Evolutionary conservation across 2,329 filamentous ascomycete species (phyloP).

Genomic region (Hirsutella thompsonii): DNA sequence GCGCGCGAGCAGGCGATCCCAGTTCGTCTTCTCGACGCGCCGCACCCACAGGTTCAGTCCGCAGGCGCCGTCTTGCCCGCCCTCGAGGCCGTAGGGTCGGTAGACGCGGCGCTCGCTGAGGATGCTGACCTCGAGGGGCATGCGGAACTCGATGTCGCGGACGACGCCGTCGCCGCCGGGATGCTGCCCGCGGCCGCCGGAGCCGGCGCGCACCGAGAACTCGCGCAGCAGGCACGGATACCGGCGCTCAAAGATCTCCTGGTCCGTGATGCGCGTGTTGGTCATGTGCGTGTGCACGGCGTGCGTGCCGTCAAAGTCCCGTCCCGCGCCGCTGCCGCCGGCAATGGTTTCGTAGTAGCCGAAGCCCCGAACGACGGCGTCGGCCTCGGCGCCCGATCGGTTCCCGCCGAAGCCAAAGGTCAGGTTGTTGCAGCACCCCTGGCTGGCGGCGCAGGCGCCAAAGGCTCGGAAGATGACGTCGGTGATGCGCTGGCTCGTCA

Average conservation of each 20-base stretch:
- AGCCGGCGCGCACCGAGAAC: constrained; percentile 51
- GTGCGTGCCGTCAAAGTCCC: constrained; percentile 58
- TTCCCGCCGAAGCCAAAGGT: constrained; percentile 74
- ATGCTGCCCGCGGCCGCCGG: constrained; percentile 44
- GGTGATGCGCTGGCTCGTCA: constrained; percentile 69
- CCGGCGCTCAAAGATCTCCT: constrained; percentile 64
- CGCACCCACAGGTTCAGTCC: constrained; percentile 84
- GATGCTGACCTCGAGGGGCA: constrained; percentile 67
- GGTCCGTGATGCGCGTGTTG: constrained; percentile 72
- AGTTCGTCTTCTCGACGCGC: constrained; percentile 47
- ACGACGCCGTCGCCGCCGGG: constrained; percentile 64
- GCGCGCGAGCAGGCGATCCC: constrained; percentile 28
- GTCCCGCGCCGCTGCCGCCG: constrained; percentile 62
- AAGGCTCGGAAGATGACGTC: constrained; percentile 77
- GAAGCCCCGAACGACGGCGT: constrained; percentile 49
- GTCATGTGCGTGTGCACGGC: constrained; percentile 82
- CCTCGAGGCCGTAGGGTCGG: constrained; percentile 61
- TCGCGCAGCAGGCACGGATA: constrained; percentile 56
- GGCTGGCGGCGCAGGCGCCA: constrained; percentile 62
- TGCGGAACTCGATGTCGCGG: constrained; percentile 69
- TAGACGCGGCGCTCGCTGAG: constrained; percentile 63
- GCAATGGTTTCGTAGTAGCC: constrained; percentile 83
- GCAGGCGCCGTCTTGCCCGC: constrained; percentile 57
- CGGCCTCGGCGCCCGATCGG: too few relatives aligned
- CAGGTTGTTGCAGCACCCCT: constrained; percentile 75